These are phyloP conservation scores for Plantago ovata DNA, from an alignment of 257 asterid genomes.

Conservation along the genomic window DNA sequence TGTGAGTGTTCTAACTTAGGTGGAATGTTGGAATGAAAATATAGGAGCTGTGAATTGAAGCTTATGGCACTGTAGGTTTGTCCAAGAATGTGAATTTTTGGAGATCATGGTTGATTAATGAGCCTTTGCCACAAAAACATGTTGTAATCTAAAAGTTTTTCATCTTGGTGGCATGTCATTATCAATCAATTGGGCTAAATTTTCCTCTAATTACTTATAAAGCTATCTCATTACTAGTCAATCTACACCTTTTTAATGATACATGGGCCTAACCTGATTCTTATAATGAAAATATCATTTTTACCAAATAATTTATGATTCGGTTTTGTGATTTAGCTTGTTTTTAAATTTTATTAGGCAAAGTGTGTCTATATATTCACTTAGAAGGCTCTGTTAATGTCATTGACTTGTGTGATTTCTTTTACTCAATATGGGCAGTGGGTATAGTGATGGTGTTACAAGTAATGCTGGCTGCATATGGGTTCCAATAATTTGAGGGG, in stretches of 20 bases:
- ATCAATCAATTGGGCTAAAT: slow-evolving; percentile 19
- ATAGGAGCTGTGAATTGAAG: slow-evolving; percentile 1
- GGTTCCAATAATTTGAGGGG: too few species aligned
- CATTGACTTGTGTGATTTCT: slow-evolving; percentile 13
- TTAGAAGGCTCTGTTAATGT: slow-evolving; percentile 19
- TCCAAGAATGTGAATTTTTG: slow-evolving; percentile 15
- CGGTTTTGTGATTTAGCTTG: neutral
- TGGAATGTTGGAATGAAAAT: slow-evolving; percentile 28
- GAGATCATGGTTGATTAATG: slow-evolving; percentile 24
- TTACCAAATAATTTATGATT: neutral
- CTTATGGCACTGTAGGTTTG: slow-evolving; percentile 21
- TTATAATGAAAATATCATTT: neutral
- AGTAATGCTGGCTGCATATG: slow-evolving; percentile 19
- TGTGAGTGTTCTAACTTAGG: slow-evolving; percentile 19
- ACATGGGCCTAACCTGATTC: neutral
- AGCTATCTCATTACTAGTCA: neutral
- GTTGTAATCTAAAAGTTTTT: slow-evolving; percentile 17
- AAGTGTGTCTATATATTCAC: slow-evolving; percentile 18
- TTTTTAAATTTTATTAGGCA: slow-evolving; percentile 1
- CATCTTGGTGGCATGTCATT: slow-evolving; percentile 34
- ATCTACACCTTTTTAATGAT: neutral
- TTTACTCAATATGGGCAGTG: slow-evolving; percentile 24
- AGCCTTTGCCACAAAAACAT: slow-evolving; percentile 21
- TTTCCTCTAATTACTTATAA: slow-evolving; percentile 1
- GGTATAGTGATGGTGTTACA: slow-evolving; percentile 29